Base-by-base conservation (phyloP, 2,329 filamentous ascomycete genomes). In the Neoascochyta sp. region DNA sequence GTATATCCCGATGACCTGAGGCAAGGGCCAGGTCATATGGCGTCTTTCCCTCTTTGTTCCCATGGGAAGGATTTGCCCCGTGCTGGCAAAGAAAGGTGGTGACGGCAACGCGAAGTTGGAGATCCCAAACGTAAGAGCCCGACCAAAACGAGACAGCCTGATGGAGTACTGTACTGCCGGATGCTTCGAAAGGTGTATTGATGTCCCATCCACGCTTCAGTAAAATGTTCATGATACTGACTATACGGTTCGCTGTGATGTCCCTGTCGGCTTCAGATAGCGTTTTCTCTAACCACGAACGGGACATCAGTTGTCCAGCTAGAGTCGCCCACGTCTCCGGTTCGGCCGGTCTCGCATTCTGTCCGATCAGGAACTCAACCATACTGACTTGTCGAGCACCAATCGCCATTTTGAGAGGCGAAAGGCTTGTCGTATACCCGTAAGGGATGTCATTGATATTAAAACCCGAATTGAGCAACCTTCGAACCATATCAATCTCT, bases 61-160 rank as follows among this genome's bases (percentile, higher is more conserved):
- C 16, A 20, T 36, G 29, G 14, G 30, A 40, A 18, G 36, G 38
- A 34, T 47, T 25, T 23, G 47, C 45, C 11, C 45, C 41, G 30
- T 22, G 28, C 22, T 41, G 35, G 16, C 41, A 47, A 16, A 52
- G 27, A 18, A 42, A 49, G 8, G 34, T 29, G 16, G 48, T 41
- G 3, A 50, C 18, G 4, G 18, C 26, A 24, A 22, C 15, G 10
- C 45, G 45, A 15, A 52, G 32, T 22, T 33, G 27, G 16, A 52
- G 17, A 38, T 52, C 47, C 45, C 36, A 47, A 18, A 23, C 39
- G 29, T 45, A 49, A 16, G 35, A 30, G 7, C 47, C 48, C 6
- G 43, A 43, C 46, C 43, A 50, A 23, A 52, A 50, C n/a, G 21
- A 29, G n/a, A 49, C 42, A 23, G 47, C 48, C 27, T 49, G 43